Conservation (phyloP, 768 basidiomycete genomes). For the Panaeolus cyanescens region DNA sequence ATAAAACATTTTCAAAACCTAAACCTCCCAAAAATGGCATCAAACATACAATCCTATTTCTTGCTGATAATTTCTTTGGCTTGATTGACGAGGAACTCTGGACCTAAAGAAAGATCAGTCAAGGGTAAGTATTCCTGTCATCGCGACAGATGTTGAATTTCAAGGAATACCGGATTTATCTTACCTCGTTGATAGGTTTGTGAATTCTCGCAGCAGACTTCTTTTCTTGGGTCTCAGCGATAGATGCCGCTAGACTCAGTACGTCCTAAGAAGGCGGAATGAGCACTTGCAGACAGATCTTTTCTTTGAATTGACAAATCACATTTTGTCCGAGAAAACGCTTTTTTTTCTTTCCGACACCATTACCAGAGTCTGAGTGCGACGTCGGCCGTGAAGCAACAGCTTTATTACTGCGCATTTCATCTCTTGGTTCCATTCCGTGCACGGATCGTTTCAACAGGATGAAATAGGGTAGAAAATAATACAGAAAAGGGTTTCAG, state of each 20-base stretch:
- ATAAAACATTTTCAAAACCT: constrained; percentile 4
- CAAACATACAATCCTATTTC: constrained; percentile 39
- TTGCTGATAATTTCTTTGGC: constrained; percentile 29
- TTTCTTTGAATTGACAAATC: constrained; percentile 8
- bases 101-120: not conserved
- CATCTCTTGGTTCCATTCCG: not conserved
- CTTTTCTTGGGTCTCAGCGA: constrained; percentile 47
- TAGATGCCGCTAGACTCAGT: constrained; percentile 46
- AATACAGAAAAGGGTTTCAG: no score
- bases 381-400: constrained; percentile 7
- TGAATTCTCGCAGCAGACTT: constrained; percentile 39
- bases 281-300: not conserved
- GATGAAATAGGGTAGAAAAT: no score
- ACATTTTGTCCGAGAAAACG: constrained; percentile 39
- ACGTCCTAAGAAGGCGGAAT: constrained; percentile 38
- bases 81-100: constrained; percentile 25
- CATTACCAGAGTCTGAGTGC: not conserved
- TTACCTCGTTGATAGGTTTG: constrained; percentile 44
- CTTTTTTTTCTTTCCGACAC: constrained; percentile 29
- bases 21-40: not conserved
- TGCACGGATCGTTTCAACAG: not conserved
- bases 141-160: not conserved
- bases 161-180: constrained; percentile 7
- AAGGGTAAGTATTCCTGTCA: not conserved
- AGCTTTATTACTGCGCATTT: not conserved